phyloP scores from a whole-genome alignment of 176 grass and related monocot species.

The Phragmites australis region DNA sequence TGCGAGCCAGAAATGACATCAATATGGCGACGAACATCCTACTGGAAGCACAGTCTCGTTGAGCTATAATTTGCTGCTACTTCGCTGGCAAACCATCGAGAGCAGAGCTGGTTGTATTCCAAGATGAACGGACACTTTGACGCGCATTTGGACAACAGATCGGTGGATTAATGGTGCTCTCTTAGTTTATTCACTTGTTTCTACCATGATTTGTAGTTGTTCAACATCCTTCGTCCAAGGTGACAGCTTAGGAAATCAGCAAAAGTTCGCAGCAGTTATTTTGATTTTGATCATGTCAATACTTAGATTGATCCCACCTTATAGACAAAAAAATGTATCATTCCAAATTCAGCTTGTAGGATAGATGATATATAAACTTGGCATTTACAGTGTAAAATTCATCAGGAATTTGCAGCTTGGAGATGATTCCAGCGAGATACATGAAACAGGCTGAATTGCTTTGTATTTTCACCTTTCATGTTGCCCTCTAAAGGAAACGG shows the following conservation, averaged over 20 bases:
- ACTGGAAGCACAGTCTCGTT: constrained; percentile 75
- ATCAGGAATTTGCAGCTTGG: neutral
- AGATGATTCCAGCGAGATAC: neutral
- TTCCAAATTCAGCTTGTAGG: constrained; percentile 34
- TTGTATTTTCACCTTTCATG: neutral
- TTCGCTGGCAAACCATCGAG: constrained; percentile 4
- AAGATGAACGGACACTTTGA: constrained; percentile 16
- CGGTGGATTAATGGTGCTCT: neutral
- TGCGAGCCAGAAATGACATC: constrained; percentile 82
- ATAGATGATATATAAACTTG: constrained; percentile 33
- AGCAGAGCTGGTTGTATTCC: constrained; percentile 15
- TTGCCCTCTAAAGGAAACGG: neutral
- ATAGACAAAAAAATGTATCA: constrained; percentile 22
- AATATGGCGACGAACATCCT: constrained; percentile 93
- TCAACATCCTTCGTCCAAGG: neutral
- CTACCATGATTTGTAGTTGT: constrained; percentile 9
- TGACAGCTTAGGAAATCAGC: constrained; percentile 29
- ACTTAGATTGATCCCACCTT: constrained; percentile 32
- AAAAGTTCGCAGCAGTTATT: constrained; percentile 29
- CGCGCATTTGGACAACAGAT: neutral
- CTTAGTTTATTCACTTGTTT: constrained; percentile 14
- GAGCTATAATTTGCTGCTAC: constrained; percentile 19
- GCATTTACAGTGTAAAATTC: constrained; percentile 44
- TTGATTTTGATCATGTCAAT: constrained; percentile 46
- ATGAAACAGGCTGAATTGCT: neutral